Conservation (phyloP, 129 eudicot species). For the Smallanthus sonchifolius region DNA sequence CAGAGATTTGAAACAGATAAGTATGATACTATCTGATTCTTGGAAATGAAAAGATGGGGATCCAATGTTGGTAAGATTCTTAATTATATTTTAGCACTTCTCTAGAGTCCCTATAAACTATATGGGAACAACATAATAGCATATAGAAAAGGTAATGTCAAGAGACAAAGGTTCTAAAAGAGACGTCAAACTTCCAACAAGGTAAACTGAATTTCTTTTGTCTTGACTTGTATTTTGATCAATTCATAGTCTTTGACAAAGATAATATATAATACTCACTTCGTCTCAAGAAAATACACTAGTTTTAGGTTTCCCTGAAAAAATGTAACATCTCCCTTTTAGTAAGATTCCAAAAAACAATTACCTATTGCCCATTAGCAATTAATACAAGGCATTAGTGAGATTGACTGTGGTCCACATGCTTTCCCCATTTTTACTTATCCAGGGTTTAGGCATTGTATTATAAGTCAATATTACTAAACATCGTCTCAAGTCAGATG, state of each 20-base stretch:
- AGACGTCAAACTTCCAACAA: neutral
- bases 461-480: neutral
- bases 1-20: neutral
- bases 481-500: neutral
- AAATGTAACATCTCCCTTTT: neutral
- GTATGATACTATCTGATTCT: neutral
- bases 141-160: neutral
- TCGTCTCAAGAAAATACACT: neutral
- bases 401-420: neutral
- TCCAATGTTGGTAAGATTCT: neutral
- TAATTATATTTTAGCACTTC: neutral
- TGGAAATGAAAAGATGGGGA: neutral
- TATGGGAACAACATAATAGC: neutral
- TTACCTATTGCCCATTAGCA: neutral
- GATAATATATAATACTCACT: neutral
- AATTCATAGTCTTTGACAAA: neutral
- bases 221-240: neutral
- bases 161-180: neutral
- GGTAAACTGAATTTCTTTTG: neutral
- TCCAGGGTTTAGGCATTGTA: neutral
- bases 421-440: neutral
- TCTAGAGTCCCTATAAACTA: neutral
- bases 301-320: neutral
- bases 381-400: neutral
- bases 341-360: neutral